Conservation (phyloP, 495 filamentous ascomycete species). For the Talaromyces adpressus region DNA sequence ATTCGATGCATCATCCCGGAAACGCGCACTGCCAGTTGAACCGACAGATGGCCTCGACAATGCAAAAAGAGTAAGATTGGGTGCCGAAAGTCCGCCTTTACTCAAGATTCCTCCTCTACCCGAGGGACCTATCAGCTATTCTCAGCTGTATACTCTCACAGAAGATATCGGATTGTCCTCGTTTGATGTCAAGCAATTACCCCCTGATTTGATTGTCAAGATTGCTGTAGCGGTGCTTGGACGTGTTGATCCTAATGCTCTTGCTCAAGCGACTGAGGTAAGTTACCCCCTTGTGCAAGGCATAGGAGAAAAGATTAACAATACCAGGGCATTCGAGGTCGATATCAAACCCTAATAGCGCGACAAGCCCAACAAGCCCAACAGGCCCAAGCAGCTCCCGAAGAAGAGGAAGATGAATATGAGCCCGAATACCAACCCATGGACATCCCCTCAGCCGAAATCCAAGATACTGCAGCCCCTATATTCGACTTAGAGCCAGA, state of each 20-base stretch:
- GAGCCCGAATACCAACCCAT: constrained; percentile 73
- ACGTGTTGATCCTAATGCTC: constrained; percentile 50
- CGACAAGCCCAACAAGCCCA: constrained; percentile 25
- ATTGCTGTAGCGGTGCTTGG: constrained; percentile 68
- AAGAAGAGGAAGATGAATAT: constrained; percentile 87
- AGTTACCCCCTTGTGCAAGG: constrained; percentile 2
- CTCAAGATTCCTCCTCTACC: constrained; percentile 58
- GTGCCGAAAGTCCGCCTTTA: constrained; percentile 42
- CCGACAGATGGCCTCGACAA: constrained; percentile 62
- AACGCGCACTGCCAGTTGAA: constrained; percentile 61
- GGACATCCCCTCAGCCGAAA: constrained; percentile 63
- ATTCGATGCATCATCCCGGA: constrained; percentile 64
- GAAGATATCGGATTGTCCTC: constrained; percentile 60
- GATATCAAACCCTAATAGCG: constrained; percentile 38
- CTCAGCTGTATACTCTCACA: constrained; percentile 78
- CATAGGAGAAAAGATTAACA: constrained; percentile 16
- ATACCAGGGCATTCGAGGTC: constrained; percentile 37
- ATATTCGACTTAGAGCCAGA: constrained; percentile 43
- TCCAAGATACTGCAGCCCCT: constrained; percentile 57
- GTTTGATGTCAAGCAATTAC: constrained; percentile 77
- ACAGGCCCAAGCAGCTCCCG: constrained; percentile 37
- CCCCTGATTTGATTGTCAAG: constrained; percentile 63
- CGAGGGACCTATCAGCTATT: constrained; percentile 65
- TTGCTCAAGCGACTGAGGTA: constrained; percentile 65
- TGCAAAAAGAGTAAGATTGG: constrained; percentile 63